These are phyloP conservation scores for Tephrocybe rancida DNA, from an alignment of 768 basidiomycete species.

Conservation along the genomic window DNA sequence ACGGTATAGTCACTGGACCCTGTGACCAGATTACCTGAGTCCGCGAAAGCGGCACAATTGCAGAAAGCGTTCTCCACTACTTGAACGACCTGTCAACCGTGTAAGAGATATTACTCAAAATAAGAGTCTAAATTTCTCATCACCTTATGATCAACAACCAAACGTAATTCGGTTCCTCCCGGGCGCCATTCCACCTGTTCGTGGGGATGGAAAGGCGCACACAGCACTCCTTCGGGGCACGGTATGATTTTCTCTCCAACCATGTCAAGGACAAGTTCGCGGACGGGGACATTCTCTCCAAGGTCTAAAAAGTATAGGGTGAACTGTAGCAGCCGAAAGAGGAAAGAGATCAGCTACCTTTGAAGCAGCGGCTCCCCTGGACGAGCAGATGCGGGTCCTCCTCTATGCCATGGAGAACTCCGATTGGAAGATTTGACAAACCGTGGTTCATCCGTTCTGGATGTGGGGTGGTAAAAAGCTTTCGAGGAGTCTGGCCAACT, in stretches of 20 bases:
- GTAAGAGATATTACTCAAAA: background rate
- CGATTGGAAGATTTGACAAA: constrained; percentile 69
- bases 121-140: background rate
- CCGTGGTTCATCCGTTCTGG: constrained; percentile 76
- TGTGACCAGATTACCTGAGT: constrained; percentile 72
- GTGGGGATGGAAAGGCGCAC: constrained; percentile 59
- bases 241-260: constrained; percentile 64
- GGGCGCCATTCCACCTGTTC: constrained; percentile 73
- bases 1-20: constrained; percentile 81
- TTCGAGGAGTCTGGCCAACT: constrained; percentile 93
- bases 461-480: constrained; percentile 79
- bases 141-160: constrained; percentile 67
- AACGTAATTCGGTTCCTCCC: constrained; percentile 57
- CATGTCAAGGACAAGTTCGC: constrained; percentile 56
- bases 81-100: constrained; percentile 58
- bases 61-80: constrained; percentile 75
- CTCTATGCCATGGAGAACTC: constrained; percentile 73
- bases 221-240: constrained; percentile 58
- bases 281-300: constrained; percentile 46
- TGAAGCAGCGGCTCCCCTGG: constrained; percentile 57
- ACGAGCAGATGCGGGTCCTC: constrained; percentile 77
- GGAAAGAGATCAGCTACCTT: constrained; percentile 39
- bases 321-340: background rate
- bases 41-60: constrained; percentile 78
- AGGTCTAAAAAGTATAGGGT: constrained; percentile 41